These are phyloP conservation scores for Aspergillus ibericus DNA, from an alignment of 2,329 filamentous ascomycete genomes.

Conservation along the genomic window DNA sequence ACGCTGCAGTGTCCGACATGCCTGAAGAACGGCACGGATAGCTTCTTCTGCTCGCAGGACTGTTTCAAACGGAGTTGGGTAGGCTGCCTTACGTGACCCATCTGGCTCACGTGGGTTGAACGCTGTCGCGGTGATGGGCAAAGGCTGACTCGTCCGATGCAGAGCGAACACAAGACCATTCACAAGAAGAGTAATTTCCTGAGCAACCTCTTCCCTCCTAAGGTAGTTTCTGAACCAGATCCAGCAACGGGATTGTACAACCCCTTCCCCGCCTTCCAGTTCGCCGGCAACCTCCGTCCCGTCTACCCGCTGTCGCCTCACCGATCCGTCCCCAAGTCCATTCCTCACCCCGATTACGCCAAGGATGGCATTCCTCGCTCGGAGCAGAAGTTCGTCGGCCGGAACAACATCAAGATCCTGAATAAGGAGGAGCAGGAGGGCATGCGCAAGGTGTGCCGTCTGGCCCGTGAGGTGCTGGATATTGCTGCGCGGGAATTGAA, in stretches of 20 bases:
- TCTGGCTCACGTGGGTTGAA: constrained; percentile 22
- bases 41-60: constrained; percentile 96
- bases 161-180: constrained; percentile 78
- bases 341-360: constrained; percentile 84
- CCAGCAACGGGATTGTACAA: constrained; percentile 88
- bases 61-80: constrained; percentile 99
- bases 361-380: constrained; percentile 73
- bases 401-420: constrained; percentile 80
- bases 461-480: constrained; percentile 89
- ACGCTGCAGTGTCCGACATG: constrained; percentile 92
- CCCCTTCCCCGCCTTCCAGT: constrained; percentile 85
- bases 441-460: constrained; percentile 88
- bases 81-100: constrained; percentile 43
- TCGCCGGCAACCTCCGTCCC: constrained; percentile 77
- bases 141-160: constrained; percentile 18
- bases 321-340: constrained; percentile 73
- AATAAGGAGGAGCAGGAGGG: constrained; percentile 77
- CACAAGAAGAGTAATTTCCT: constrained; percentile 81
- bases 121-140: neutral
- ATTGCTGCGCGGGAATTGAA: constrained; percentile 79
- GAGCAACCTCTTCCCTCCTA: constrained; percentile 72
- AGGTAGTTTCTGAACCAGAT: constrained; percentile 85
- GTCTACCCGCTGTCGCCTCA: constrained; percentile 78
- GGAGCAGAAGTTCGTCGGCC: constrained; percentile 63
- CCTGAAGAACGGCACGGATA: constrained; percentile 84